Evolutionary conservation across 768 basidiomycete species (phyloP).

Genomic region (Auriculariales sp.): DNA sequence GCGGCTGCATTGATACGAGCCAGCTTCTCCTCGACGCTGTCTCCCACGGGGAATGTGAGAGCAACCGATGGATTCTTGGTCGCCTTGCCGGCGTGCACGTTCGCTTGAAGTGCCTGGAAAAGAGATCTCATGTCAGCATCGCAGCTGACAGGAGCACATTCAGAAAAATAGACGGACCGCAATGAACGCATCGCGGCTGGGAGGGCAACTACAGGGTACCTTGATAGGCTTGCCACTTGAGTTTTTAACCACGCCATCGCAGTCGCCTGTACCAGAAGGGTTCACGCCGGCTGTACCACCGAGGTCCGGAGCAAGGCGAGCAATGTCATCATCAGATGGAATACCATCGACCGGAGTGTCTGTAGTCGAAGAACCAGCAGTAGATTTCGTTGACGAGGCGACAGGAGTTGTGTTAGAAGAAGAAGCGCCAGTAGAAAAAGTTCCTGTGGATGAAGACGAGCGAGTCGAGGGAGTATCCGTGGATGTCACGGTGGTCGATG

Average conservation of each 20-base stretch:
- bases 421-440: too few relatives aligned
- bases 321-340: neutral
- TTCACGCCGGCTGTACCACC: constrained; percentile 42
- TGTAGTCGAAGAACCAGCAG: neutral
- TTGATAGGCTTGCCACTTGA: constrained; percentile 40
- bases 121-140: too few relatives aligned
- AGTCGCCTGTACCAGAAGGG: constrained; percentile 58
- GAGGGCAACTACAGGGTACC: constrained; percentile 55
- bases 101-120: constrained; percentile 6
- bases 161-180: too few relatives aligned
- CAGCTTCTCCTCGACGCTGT: constrained; percentile 7
- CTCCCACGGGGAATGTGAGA: constrained; percentile 12
- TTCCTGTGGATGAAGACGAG: too few relatives aligned
- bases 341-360: neutral
- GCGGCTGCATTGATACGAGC: constrained; percentile 13
- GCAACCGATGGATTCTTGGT: constrained; percentile 13
- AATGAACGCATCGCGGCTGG: constrained; percentile 36
- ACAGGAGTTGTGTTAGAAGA: neutral
- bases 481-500: neutral
- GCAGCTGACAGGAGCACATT: too few relatives aligned
- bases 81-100: constrained; percentile 14
- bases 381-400: neutral
- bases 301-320: constrained; percentile 38
- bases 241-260: constrained; percentile 47
- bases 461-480: neutral